Base-by-base conservation (phyloP, 176 grass and related monocot species). In the Aegilops sharonensis region DNA sequence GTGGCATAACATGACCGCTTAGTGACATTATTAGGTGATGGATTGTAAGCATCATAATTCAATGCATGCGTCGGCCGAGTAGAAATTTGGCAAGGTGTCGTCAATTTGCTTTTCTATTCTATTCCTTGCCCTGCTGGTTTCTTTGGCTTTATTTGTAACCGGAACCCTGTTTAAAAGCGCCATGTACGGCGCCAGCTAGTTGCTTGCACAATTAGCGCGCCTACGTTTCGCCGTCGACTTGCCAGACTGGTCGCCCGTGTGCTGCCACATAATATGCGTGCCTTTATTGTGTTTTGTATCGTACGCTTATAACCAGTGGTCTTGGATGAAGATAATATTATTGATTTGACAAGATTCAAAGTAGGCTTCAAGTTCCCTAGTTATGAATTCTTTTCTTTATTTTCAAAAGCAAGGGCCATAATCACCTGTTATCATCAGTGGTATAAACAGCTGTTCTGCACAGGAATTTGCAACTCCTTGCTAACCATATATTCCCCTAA, bases 391-490 rank as follows among this genome's bases (percentile, higher is more conserved):
- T 39, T 23, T 6, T 11, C 34, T 17, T 17, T 29, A 2, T 47
- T 84, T 70, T 59, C 48, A 50, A 77, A 75, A 77, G 61, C 48
- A 85, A 61, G 70, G 77, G 47, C 23, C 74, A 13, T 11, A 83
- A 9, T 66, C 13, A 32, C 47, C 64, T 45, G 14, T 66, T 66
- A 35, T 34, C 27, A 39, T 62, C 83, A 32, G 43, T 37, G 68
- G 76, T 7, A 18, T 78, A 82, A 54, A 64, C 65, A 87, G 73
- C 64, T 83, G 73, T 73, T 37, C 15, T 43, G 84, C 84, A 83
- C 17, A 86, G 11, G 11, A 39, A 17, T n/a, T 50, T 62, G 36
- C 67, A 71, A 62, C 42, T 39, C 66, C 27, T 48, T 8, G 10
- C 63, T 68, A 64, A 52, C 31, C 67, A 59, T 82, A 67, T 75